phyloP scores from a whole-genome alignment of 805 yeast genomes.

The Saccharomycopsis sp. region DNA sequence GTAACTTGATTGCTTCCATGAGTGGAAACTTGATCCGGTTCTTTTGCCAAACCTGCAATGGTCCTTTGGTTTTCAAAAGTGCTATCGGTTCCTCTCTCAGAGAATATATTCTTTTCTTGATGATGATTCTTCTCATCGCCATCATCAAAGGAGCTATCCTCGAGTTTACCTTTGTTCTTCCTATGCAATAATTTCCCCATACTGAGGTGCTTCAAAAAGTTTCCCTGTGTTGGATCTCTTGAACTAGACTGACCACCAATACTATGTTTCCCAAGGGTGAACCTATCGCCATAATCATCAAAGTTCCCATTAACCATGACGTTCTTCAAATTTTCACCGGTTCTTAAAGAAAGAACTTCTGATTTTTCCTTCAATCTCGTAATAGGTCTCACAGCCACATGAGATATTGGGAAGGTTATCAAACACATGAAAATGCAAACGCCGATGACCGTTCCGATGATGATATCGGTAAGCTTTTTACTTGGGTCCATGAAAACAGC shows the following conservation, averaged over 20 bases:
- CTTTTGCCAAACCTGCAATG: too few species aligned
- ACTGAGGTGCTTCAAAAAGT: background rate
- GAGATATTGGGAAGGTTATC: conserved; percentile 75
- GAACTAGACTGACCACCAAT: background rate
- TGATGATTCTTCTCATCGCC: too few species aligned
- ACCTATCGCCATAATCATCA: conserved; percentile 2
- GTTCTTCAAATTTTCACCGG: conserved; percentile 26
- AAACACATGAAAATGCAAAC: conserved; percentile 66
- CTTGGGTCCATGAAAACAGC: conserved; percentile 55
- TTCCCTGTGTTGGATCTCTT: too few species aligned
- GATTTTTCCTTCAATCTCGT: conserved; percentile 73
- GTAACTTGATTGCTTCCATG: too few species aligned
- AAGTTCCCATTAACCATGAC: conserved; percentile 1
- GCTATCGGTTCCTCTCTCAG: too few species aligned
- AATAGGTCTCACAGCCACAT: conserved; percentile 78
- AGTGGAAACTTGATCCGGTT: too few species aligned
- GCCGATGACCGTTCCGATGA: conserved; percentile 70
- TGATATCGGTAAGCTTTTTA: conserved; percentile 51
- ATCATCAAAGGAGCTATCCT: too few species aligned
- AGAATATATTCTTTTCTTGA: too few species aligned
- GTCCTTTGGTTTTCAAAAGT: too few species aligned
- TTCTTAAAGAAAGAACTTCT: conserved; percentile 36
- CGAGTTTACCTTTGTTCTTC: background rate
- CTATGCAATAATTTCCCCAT: background rate
- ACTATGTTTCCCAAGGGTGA: background rate